These are phyloP conservation scores for Kwoniella newhampshirensis DNA, from an alignment of 768 basidiomycete genomes.

Conservation along the genomic window DNA sequence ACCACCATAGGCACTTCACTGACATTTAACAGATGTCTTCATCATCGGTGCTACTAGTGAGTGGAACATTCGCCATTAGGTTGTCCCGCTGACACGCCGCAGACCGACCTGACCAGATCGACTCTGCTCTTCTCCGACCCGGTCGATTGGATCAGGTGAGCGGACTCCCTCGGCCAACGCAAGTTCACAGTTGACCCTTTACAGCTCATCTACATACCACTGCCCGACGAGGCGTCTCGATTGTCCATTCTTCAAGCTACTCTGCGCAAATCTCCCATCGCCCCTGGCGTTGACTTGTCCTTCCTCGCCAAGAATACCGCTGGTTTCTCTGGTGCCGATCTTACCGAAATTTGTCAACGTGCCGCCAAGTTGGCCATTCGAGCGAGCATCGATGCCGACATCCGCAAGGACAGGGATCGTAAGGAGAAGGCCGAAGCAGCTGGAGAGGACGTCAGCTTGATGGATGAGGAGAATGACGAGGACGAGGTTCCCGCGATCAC, in stretches of 20 bases:
- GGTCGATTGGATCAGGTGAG: conserved; percentile 82
- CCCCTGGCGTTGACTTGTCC: conserved; percentile 72
- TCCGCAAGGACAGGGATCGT: conserved; percentile 73
- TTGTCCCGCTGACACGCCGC: conserved; percentile 67
- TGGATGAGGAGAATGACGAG: conserved; percentile 64
- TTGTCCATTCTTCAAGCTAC: conserved; percentile 85
- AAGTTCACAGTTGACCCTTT: neutral
- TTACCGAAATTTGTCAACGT: conserved; percentile 98
- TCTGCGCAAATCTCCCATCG: conserved; percentile 87
- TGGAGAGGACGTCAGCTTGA: conserved; percentile 63
- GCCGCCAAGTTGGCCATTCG: conserved; percentile 96
- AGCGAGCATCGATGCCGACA: conserved; percentile 89
- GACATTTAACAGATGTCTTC: conserved; percentile 67
- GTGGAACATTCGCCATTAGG: conserved; percentile 58
- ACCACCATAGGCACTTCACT: too few relatives aligned
- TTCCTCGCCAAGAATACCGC: conserved; percentile 92
- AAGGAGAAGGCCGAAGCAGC: conserved; percentile 74
- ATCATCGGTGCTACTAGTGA: conserved; percentile 97
- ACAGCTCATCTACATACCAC: conserved; percentile 95
- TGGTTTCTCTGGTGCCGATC: conserved; percentile 98
- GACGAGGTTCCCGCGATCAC: conserved; percentile 91
- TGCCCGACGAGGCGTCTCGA: conserved; percentile 90
- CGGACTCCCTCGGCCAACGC: neutral
- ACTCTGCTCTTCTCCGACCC: conserved; percentile 93
- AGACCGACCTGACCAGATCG: conserved; percentile 91